Evolutionary conservation across 306 rosid species (phyloP).

Genomic region (Urtica urens): DNA sequence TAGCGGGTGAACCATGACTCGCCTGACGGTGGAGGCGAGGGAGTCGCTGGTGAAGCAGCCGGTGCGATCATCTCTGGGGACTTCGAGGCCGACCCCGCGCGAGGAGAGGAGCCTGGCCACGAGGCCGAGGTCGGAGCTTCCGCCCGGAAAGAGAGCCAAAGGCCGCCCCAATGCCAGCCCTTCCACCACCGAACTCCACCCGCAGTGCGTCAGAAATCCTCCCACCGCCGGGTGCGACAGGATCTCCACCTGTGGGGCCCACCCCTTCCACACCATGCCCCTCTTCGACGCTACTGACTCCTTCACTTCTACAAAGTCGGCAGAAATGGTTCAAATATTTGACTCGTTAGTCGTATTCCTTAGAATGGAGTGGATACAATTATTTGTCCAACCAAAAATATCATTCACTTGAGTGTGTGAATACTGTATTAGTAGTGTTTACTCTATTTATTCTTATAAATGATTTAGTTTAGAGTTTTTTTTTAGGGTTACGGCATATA

Average conservation of each 20-base stretch:
- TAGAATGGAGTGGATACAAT: no score
- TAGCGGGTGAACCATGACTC: constrained; percentile 13
- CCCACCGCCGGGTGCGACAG: neutral
- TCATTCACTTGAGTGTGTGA: no score
- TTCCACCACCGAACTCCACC: constrained; percentile 20
- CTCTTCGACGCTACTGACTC: no score
- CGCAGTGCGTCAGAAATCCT: constrained; percentile 17
- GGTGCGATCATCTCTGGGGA: constrained; percentile 1
- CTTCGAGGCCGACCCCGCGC: neutral
- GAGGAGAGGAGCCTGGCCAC: neutral
- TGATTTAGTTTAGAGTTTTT: no score
- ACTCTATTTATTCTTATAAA: no score
- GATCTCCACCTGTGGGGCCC: constrained; percentile 14
- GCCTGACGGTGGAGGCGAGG: neutral
- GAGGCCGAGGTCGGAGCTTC: constrained; percentile 12
- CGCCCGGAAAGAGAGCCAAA: constrained; percentile 10
- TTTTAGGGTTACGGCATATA: no score
- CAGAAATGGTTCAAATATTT: no score
- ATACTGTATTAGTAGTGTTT: no score
- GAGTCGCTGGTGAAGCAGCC: constrained; percentile 15
- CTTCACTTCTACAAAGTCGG: no score
- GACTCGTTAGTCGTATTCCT: no score
- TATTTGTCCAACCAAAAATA: no score
- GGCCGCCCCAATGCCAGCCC: constrained; percentile 5
- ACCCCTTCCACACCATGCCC: constrained; percentile 11